Percentiles rank a stretch among this genome's conserved stretches.
phyloP scores from a whole-genome alignment of 257 asterid species.

The Vinca minor region DNA sequence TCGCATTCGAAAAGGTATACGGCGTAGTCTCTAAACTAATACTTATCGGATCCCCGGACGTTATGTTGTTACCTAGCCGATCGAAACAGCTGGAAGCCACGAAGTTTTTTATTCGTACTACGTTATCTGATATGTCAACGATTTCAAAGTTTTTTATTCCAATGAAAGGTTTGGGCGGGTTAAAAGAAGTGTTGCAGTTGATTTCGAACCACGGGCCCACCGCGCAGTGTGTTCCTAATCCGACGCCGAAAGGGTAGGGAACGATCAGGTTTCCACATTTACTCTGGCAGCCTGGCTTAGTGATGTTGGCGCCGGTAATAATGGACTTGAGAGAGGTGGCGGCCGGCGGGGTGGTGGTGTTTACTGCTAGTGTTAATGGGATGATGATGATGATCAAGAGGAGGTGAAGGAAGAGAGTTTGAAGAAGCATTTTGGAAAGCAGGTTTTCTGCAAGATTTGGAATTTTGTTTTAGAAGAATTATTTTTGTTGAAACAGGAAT shows the following conservation, averaged over 20 bases:
- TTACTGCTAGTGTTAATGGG: too few species aligned
- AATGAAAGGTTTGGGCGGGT: conserved; percentile 10
- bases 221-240: conserved; percentile 27
- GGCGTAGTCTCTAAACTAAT: neutral
- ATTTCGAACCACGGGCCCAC: conserved; percentile 12
- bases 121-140: conserved; percentile 2
- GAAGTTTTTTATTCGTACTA: neutral
- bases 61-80: neutral
- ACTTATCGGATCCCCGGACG: neutral
- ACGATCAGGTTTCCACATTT: conserved; percentile 51
- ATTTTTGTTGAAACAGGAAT: too few species aligned
- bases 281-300: conserved; percentile 33
- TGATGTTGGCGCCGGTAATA: conserved; percentile 13
- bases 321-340: neutral
- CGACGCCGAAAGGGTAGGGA: conserved; percentile 49
- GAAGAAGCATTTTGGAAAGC: too few species aligned
- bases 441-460: too few species aligned
- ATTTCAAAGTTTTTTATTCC: neutral
- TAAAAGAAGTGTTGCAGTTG: conserved; percentile 10
- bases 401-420: too few species aligned
- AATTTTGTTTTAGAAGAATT: too few species aligned
- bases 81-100: neutral
- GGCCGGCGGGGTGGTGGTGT: too few species aligned
- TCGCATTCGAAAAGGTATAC: conserved; percentile 14
- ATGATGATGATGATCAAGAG: neutral